Conservation (phyloP, 352 stramenopile genomes). For the Hyaloperonospora brassicae region DNA sequence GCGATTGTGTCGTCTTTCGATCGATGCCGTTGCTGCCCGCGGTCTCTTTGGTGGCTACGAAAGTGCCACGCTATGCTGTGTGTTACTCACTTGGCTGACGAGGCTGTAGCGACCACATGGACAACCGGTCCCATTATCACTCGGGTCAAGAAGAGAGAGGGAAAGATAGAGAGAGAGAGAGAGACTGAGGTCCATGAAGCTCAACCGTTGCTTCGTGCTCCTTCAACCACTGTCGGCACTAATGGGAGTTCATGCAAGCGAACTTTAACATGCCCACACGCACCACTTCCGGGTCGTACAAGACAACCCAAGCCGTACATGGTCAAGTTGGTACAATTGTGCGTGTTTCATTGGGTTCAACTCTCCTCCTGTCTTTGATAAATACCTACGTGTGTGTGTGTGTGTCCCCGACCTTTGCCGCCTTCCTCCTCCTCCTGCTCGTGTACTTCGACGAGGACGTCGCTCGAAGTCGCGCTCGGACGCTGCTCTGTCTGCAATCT, state of each 20-base stretch:
- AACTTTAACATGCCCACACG: constrained; percentile 9
- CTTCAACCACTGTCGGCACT: constrained; percentile 2
- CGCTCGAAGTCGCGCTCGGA: not conserved
- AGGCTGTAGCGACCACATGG: constrained; percentile 7
- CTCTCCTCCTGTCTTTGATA: constrained; percentile 23
- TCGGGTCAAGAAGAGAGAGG: constrained; percentile 25
- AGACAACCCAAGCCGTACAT: not conserved
- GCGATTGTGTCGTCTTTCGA: too few species aligned
- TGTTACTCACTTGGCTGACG: not conserved
- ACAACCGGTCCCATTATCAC: constrained; percentile 16
- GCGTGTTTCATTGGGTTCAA: constrained; percentile 15
- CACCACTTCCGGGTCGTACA: not conserved
- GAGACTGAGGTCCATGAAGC: constrained; percentile 8
- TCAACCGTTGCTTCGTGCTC: constrained; percentile 16
- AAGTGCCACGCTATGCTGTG: too few species aligned
- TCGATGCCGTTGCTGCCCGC: too few species aligned
- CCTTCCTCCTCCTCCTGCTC: constrained; percentile 2
- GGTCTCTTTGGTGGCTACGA: too few species aligned
- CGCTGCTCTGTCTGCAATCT: constrained; percentile 6
- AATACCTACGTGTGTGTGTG: constrained; percentile 33
- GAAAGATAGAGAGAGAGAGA: too few species aligned
- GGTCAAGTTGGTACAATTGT: constrained; percentile 12
- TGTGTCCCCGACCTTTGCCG: constrained; percentile 7
- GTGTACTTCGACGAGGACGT: not conserved
- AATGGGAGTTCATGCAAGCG: too few species aligned